A percentile compares a stretch with the other conserved stretches of the same genome.
Conservation (phyloP, 352 stramenopile species). For the Thalassiosira livingstoniorum region DNA sequence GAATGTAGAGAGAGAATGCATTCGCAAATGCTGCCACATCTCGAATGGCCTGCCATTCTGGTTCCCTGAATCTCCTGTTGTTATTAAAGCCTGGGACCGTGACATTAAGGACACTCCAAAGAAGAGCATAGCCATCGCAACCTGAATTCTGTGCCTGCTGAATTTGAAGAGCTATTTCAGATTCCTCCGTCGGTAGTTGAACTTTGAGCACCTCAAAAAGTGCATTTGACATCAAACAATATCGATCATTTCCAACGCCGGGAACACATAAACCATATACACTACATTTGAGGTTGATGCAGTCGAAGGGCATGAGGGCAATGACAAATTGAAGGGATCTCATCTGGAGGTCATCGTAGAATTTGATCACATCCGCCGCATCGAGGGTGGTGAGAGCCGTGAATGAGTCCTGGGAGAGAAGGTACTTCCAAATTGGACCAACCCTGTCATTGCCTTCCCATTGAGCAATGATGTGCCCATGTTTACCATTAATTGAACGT, state of each 20-base stretch:
- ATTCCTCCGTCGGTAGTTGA: neutral
- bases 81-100: neutral
- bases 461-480: too few species aligned
- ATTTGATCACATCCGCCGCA: neutral
- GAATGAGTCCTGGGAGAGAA: neutral
- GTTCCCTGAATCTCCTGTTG: neutral
- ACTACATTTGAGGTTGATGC: too few species aligned
- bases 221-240: neutral
- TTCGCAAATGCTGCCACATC: neutral
- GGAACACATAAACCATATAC: neutral
- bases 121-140: neutral
- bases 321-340: neutral
- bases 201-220: neutral
- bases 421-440: too few species aligned
- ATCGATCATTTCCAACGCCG: neutral
- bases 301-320: neutral
- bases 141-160: too few species aligned
- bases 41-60: neutral
- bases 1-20: neutral
- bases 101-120: neutral
- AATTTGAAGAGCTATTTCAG: neutral
- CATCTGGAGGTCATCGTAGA: neutral
- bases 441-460: too few species aligned
- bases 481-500: too few species aligned
- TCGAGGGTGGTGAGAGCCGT: neutral